Conservation (phyloP, 2,329 filamentous ascomycete genomes). For the Laburnicola sp. region DNA sequence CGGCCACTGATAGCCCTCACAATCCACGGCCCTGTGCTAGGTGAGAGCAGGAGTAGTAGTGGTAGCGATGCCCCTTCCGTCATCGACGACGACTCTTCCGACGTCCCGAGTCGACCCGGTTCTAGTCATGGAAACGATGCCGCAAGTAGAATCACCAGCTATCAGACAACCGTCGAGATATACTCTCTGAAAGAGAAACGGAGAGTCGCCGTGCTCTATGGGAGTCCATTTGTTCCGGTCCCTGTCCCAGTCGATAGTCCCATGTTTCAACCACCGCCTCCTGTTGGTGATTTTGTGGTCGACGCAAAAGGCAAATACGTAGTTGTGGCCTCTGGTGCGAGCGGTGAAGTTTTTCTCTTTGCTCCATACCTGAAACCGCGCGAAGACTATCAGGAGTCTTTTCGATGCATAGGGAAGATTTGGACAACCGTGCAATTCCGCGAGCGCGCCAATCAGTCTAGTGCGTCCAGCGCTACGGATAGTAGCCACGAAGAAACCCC, state of each 20-base stretch:
- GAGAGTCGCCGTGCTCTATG: conserved; percentile 72
- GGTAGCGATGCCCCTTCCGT: conserved; percentile 43
- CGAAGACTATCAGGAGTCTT: conserved; percentile 42
- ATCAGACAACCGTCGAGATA: conserved; percentile 86
- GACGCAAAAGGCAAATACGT: conserved; percentile 73
- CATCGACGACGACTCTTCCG: conserved; percentile 42
- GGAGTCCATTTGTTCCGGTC: conserved; percentile 65
- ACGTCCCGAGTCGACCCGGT: conserved; percentile 42
- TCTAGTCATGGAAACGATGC: conserved; percentile 33
- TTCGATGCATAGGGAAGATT: conserved; percentile 79
- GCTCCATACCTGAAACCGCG: conserved; percentile 37
- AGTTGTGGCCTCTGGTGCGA: conserved; percentile 75
- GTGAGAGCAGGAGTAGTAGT: conserved; percentile 47
- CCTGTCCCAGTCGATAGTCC: conserved; percentile 61
- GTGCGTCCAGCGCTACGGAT: conserved; percentile 42
- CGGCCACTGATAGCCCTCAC: conserved; percentile 79
- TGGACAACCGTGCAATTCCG: conserved; percentile 80
- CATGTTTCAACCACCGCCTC: conserved; percentile 68
- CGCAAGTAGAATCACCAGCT: conserved; percentile 57
- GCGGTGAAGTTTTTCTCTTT: conserved; percentile 85
- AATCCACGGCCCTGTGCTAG: conserved; percentile 73
- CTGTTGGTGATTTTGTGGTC: conserved; percentile 73
- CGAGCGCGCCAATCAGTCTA: conserved; percentile 38
- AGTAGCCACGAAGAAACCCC: conserved; percentile 38
- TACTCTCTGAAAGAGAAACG: conserved; percentile 80